These are phyloP conservation scores for Jackrogersella multiformis DNA, from an alignment of 495 filamentous ascomycete genomes.

Conservation along the genomic window DNA sequence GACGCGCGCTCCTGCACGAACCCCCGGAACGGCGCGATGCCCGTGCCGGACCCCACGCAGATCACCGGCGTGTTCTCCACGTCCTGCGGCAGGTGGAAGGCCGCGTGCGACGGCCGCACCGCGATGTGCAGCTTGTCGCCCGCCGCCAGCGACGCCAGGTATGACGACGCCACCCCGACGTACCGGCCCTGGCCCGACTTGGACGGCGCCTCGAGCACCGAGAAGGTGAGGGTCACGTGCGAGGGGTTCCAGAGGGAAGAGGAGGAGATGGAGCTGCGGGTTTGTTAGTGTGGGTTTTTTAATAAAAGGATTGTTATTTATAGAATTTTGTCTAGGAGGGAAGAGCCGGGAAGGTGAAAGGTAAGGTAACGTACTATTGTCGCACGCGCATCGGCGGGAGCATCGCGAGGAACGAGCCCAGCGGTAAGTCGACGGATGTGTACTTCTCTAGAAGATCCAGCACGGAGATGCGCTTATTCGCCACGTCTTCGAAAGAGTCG, in stretches of 20 bases:
- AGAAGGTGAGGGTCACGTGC: constrained; percentile 72
- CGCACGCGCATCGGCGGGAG: constrained; percentile 78
- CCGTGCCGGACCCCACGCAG: constrained; percentile 65
- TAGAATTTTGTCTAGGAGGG: no score
- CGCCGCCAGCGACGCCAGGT: constrained; percentile 65
- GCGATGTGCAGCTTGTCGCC: constrained; percentile 71
- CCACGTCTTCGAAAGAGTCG: constrained; percentile 63
- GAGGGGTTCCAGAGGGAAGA: constrained; percentile 68
- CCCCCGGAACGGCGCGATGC: constrained; percentile 74
- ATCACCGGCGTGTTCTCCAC: constrained; percentile 70
- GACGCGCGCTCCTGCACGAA: constrained; percentile 74
- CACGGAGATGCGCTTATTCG: constrained; percentile 66
- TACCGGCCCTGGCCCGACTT: constrained; percentile 59
- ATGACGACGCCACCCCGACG: constrained; percentile 67
- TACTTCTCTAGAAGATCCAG: constrained; percentile 72
- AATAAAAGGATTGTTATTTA: not conserved
- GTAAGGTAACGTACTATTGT: constrained; percentile 64
- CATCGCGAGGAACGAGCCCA: constrained; percentile 71
- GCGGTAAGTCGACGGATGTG: constrained; percentile 62
- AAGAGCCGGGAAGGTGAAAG: not conserved
- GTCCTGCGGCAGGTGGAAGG: constrained; percentile 73
- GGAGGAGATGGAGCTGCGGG: constrained; percentile 72
- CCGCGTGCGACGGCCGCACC: constrained; percentile 65
- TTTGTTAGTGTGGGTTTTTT: constrained; percentile 20
- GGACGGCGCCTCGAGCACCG: constrained; percentile 66